phyloP scores from a whole-genome alignment of 192 early-diverging fungal species.

The Backusella liffmaniae region DNA sequence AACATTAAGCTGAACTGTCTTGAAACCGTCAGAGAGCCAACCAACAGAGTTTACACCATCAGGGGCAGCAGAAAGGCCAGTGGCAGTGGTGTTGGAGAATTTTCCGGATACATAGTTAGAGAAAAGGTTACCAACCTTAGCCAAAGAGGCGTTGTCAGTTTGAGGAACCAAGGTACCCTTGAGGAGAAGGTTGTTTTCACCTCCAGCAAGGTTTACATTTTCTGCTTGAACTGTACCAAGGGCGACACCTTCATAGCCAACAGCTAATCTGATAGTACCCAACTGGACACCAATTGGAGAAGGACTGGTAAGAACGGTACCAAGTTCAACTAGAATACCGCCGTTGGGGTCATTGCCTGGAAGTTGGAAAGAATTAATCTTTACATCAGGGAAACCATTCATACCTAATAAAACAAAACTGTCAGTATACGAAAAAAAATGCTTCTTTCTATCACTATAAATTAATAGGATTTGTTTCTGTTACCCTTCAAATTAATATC shows the following conservation, averaged over 20 bases:
- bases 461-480: background rate
- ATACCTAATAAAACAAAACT: conserved; percentile 38
- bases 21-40: conserved; percentile 50
- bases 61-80: conserved; percentile 45
- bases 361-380: conserved; percentile 48
- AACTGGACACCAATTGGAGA: conserved; percentile 53
- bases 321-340: conserved; percentile 53
- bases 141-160: conserved; percentile 38
- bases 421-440: background rate
- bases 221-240: conserved; percentile 49
- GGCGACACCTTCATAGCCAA: conserved; percentile 38
- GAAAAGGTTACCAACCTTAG: conserved; percentile 45
- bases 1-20: conserved; percentile 49
- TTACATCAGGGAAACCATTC: conserved; percentile 49
- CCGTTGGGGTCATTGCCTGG: conserved; percentile 50
- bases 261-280: conserved; percentile 51
- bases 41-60: conserved; percentile 45
- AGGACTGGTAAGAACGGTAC: conserved; percentile 48
- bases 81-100: conserved; percentile 41
- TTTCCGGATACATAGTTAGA: conserved; percentile 49
- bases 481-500: conserved; percentile 43
- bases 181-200: conserved; percentile 43
- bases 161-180: conserved; percentile 51
- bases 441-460: background rate
- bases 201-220: conserved; percentile 33